Evolutionary conservation across 2,329 filamentous ascomycete species (phyloP), one percentile per base, ranked within the genome.

Genomic region (Ophiostoma angusticollis): DNA sequence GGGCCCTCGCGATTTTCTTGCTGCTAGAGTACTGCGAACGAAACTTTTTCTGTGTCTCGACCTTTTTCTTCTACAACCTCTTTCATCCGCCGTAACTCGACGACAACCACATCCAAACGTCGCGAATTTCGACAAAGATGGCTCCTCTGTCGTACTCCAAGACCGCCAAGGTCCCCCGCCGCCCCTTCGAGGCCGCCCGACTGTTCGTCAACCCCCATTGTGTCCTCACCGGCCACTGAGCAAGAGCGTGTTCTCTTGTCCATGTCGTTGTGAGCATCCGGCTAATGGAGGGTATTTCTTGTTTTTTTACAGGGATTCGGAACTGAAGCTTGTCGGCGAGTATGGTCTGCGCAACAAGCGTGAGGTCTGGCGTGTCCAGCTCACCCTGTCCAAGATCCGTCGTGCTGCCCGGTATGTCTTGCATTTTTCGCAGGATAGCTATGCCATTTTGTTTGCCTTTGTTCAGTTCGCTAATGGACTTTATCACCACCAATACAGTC

Each of bases 291-390:
- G 38, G 14, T 19, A 22, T 30, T 33, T 43, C n/a, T 42, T 44
- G 41, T 31, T 31, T 33, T 18, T 28, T 7, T 47, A 62, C 74
- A 96, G 91, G 75, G 91, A 98, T 76, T 85, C 87, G 63, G 91
- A 98, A 76, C 74, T 98, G 70, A 98, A 98, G 84, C 82, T 91
- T 70, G 89, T 98, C 61, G 91, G 91, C 72, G 91, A 98, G 76
- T 98, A 93, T 78, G 91, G 91, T 72, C 85, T 98, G 60, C 84
- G 87, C 72, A 98, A 98, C 79, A 98, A 98, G 86, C 89, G 91
- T 77, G 91, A 98, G 78, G 91, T 98, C 64, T 98, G 91, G 91
- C 86, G 91, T 71, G 91, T 98, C 71, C 81, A 85, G 78, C 82
- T 98, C 69, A 95, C 89, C 62, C 82, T 98, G 63, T 96, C 91